Percentiles rank a stretch among this genome's conserved stretches.
Conservation (phyloP, 306 rosid genomes). For the Carpinus viminea region DNA sequence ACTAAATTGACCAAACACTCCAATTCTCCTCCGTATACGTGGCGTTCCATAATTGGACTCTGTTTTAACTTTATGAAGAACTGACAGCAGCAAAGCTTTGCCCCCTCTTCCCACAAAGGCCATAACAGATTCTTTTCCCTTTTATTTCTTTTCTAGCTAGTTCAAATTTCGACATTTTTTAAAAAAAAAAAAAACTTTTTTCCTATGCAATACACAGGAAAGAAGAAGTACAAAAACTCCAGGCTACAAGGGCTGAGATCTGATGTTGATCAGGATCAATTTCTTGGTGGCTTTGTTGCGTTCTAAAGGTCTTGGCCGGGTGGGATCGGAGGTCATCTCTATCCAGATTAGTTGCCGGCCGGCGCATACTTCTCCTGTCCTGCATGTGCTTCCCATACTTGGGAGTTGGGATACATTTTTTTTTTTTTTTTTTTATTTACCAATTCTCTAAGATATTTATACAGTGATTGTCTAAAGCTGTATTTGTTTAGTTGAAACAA, state of each 20-base stretch:
- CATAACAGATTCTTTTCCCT: background rate
- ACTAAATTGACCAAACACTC: constrained; percentile 26
- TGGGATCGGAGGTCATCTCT: constrained; percentile 11
- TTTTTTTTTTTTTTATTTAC: too few species aligned
- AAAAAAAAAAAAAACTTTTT: background rate
- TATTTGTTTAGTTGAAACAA: constrained; percentile 6
- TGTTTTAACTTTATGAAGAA: constrained; percentile 24
- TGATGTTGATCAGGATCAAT: constrained; percentile 32
- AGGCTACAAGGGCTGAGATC: constrained; percentile 70
- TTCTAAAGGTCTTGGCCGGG: background rate
- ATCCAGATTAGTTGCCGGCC: constrained; percentile 31
- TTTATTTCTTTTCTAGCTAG: background rate
- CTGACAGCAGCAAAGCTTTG: constrained; percentile 15
- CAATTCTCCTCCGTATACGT: constrained; percentile 2
- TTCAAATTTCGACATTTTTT: background rate
- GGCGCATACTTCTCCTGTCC: constrained; percentile 6
- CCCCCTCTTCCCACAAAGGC: background rate
- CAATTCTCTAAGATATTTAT: background rate
- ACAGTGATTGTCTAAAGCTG: background rate
- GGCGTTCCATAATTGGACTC: constrained; percentile 28
- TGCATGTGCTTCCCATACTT: constrained; percentile 35
- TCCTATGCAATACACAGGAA: too few species aligned
- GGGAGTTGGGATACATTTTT: constrained; percentile 21
- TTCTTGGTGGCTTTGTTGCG: constrained; percentile 69
- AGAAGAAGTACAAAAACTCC: too few species aligned